Conservation (phyloP, 1,284 basidiomycete genomes). For the Volvariella surrecta region DNA sequence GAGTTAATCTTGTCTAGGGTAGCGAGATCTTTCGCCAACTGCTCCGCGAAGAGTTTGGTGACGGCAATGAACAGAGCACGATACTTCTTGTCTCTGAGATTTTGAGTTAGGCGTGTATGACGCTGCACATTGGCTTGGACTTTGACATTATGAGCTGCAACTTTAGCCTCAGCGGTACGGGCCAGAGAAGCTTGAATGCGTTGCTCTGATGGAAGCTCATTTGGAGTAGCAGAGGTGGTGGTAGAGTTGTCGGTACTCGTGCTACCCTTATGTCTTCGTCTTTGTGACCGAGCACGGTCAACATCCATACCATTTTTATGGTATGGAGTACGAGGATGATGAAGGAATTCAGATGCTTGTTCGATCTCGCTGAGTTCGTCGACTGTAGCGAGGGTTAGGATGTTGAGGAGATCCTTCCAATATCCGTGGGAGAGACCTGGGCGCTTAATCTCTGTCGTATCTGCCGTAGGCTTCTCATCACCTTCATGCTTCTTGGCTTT, state of each 20-base stretch:
- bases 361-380: constrained; percentile 31
- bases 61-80: constrained; percentile 57
- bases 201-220: constrained; percentile 11
- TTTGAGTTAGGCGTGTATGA: constrained; percentile 29
- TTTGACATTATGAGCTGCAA: constrained; percentile 14
- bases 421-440: too few species aligned
- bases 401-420: constrained; percentile 63
- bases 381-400: constrained; percentile 43
- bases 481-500: constrained; percentile 20
- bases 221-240: constrained; percentile 10
- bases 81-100: constrained; percentile 39
- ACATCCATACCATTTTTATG: not conserved
- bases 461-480: too few species aligned
- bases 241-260: constrained; percentile 6
- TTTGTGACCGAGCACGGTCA: not conserved
- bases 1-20: constrained; percentile 25
- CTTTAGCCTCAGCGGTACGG: constrained; percentile 12
- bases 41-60: constrained; percentile 48
- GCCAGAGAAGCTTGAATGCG: too few species aligned
- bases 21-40: constrained; percentile 37
- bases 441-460: too few species aligned
- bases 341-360: constrained; percentile 22
- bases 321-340: constrained; percentile 11
- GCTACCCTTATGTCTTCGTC: constrained; percentile 7
- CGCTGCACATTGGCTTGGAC: constrained; percentile 10